Conservation (phyloP, 2,329 filamentous ascomycete genomes). For the Phaeosphaeriaceae sp. region DNA sequence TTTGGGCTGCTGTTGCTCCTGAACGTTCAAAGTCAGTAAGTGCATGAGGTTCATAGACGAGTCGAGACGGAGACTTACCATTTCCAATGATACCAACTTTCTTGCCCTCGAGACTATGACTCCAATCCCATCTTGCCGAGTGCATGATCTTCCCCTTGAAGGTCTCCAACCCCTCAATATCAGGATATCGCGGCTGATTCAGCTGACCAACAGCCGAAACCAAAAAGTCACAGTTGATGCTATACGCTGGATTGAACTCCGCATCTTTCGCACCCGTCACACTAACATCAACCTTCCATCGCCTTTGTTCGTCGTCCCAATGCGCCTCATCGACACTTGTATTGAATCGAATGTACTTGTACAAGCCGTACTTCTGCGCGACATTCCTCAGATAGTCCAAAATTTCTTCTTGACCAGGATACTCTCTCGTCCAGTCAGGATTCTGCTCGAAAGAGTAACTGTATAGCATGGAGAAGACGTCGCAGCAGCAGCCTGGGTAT, state of each 20-base stretch:
- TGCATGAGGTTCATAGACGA: not conserved
- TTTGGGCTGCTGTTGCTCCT: constrained; percentile 66
- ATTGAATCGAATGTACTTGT: constrained; percentile 66
- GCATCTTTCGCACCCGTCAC: constrained; percentile 63
- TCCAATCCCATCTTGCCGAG: constrained; percentile 68
- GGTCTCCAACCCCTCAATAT: constrained; percentile 57
- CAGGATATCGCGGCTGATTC: constrained; percentile 61
- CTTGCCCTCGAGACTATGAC: constrained; percentile 62
- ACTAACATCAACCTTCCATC: constrained; percentile 60
- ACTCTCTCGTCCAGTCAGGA: constrained; percentile 64
- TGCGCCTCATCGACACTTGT: constrained; percentile 60
- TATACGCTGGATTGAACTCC: constrained; percentile 61
- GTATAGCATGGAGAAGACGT: constrained; percentile 65
- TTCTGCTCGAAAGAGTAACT: constrained; percentile 69
- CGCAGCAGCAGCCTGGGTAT: constrained; percentile 65
- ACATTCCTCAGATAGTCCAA: constrained; percentile 62
- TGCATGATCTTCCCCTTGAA: constrained; percentile 65
- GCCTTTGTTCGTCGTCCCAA: constrained; percentile 62
- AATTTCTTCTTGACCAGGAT: constrained; percentile 68
- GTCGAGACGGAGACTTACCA: constrained; percentile 44
- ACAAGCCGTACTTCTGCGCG: constrained; percentile 63
- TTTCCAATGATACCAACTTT: constrained; percentile 68
- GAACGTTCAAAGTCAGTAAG: constrained; percentile 5
- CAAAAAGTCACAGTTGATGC: constrained; percentile 64
- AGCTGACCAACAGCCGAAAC: constrained; percentile 67